phyloP scores from a whole-genome alignment of 495 filamentous ascomycete species.

The Penicillium riverlandense region DNA sequence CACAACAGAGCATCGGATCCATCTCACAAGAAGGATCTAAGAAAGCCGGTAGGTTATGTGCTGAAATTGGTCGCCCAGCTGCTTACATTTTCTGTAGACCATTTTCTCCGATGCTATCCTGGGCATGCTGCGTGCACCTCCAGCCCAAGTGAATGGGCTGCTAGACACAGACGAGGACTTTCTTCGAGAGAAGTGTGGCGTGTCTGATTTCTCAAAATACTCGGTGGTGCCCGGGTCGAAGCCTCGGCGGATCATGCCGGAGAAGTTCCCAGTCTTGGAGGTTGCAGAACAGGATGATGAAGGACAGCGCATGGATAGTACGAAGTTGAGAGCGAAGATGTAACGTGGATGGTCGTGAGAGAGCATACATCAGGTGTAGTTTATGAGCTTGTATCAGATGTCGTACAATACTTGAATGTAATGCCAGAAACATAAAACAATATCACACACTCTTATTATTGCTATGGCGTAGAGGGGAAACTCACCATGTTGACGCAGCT shows the following conservation, averaged over 20 bases:
- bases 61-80: neutral
- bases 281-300: constrained; percentile 82
- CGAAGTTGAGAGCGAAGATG: constrained; percentile 22
- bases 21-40: constrained; percentile 44
- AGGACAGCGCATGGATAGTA: constrained; percentile 65
- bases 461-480: neutral
- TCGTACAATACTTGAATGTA: neutral
- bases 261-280: constrained; percentile 57
- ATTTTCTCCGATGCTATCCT: constrained; percentile 79
- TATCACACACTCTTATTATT: too few species aligned
- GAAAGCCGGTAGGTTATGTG: constrained; percentile 46
- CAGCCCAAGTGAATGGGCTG: constrained; percentile 57
- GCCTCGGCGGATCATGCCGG: constrained; percentile 76
- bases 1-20: constrained; percentile 29
- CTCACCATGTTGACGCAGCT: constrained; percentile 10
- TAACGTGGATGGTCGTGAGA: neutral
- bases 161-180: constrained; percentile 80
- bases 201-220: constrained; percentile 71
- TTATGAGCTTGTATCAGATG: too few species aligned
- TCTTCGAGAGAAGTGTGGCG: constrained; percentile 52
- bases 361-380: neutral
- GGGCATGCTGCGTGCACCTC: constrained; percentile 60
- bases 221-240: constrained; percentile 54
- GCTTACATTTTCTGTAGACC: constrained; percentile 22
- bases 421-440: neutral